Conservation (phyloP, 2,329 filamentous ascomycete genomes). For the Diaporthe caulivora region DNA sequence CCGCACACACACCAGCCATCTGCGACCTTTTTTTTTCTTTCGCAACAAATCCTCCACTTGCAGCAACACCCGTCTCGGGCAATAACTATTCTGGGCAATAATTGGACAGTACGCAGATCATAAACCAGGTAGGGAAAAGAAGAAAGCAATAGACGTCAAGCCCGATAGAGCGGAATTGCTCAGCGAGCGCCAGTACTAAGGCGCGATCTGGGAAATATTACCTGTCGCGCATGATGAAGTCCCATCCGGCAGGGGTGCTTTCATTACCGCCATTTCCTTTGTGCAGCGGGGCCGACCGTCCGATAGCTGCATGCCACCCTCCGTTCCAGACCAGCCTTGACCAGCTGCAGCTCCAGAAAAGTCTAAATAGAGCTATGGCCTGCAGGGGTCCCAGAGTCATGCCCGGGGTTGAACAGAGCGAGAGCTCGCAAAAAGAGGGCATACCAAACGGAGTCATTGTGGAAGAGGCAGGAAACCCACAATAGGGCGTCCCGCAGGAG, state of each 20-base stretch:
- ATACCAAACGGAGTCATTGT: background rate
- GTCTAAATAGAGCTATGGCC: slow-evolving; percentile 9
- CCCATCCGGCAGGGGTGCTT: slow-evolving; percentile 24
- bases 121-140: background rate
- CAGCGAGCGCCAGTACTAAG: slow-evolving; percentile 18
- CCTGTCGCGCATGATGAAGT: slow-evolving; percentile 14
- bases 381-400: slow-evolving; percentile 13
- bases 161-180: background rate
- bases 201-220: slow-evolving; percentile 25
- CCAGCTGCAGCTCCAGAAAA: slow-evolving; percentile 30
- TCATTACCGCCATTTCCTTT: slow-evolving; percentile 16
- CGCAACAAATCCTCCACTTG: slow-evolving; percentile 1
- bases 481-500: background rate
- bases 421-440: background rate
- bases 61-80: slow-evolving; percentile 15
- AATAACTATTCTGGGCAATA: background rate
- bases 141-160: background rate
- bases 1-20: slow-evolving; percentile 23
- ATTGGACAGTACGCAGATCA: background rate
- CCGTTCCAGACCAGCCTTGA: slow-evolving; percentile 1
- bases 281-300: slow-evolving; percentile 17
- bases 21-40: background rate
- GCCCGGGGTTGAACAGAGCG: background rate
- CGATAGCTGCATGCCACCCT: slow-evolving; percentile 19
- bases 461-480: background rate